Conservation (phyloP, 1,139 yeast species). For the Pichia sp. region DNA sequence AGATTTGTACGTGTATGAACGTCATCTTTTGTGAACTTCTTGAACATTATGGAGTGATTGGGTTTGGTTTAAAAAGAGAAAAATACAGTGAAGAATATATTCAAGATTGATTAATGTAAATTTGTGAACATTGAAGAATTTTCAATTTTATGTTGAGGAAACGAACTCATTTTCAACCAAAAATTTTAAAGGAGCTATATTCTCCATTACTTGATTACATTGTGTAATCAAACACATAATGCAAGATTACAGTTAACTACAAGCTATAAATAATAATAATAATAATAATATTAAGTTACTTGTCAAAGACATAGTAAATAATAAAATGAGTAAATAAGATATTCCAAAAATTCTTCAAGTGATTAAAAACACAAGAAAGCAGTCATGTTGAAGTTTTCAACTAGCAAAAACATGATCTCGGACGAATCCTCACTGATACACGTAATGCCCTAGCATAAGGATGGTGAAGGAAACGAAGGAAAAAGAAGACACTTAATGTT, state of each 20-base stretch:
- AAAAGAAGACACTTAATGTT: neutral
- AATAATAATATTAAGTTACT: neutral
- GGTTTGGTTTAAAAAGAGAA: neutral
- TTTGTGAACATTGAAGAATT: neutral
- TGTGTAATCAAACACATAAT: neutral
- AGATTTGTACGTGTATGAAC: constrained; percentile 86
- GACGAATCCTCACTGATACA: constrained; percentile 99
- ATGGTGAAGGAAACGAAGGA: constrained; percentile 32
- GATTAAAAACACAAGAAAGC: constrained; percentile 59
- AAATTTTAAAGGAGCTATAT: too few relatives aligned
- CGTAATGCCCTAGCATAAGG: constrained; percentile 99
- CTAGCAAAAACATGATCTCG: constrained; percentile 99
- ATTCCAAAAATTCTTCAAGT: constrained; percentile 77
- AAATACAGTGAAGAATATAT: neutral
- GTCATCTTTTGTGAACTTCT: constrained; percentile 78
- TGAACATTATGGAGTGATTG: constrained; percentile 36
- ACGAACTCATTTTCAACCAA: neutral
- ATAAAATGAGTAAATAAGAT: neutral
- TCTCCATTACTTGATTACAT: neutral
- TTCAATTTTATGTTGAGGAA: neutral
- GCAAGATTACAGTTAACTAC: neutral
- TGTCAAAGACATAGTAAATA: constrained; percentile 6
- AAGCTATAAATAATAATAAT: neutral
- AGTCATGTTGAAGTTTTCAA: constrained; percentile 99
- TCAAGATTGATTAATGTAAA: neutral